Percentiles rank a stretch among this genome's conserved stretches.
These are phyloP conservation scores for Pichia kudriavzevii DNA, from an alignment of 1,139 yeast species.

Conservation along the genomic window DNA sequence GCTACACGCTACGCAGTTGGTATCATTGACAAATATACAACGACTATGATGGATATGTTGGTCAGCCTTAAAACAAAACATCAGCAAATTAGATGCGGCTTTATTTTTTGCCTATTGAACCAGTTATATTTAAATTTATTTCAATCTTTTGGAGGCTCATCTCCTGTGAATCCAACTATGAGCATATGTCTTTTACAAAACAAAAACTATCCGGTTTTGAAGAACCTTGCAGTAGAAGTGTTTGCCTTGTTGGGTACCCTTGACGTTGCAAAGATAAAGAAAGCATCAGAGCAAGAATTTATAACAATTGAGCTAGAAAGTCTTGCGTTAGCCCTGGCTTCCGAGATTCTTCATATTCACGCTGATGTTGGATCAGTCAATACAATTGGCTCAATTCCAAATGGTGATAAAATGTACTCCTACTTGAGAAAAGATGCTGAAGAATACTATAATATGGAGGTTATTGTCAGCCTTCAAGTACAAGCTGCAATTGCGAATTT, in stretches of 20 bases:
- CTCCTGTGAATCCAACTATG: slow-evolving; percentile 23
- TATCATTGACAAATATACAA: slow-evolving; percentile 35
- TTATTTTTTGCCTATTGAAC: slow-evolving; percentile 30
- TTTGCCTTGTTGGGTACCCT: slow-evolving; percentile 16
- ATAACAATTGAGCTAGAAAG: slow-evolving; percentile 21
- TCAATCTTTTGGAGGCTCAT: slow-evolving; percentile 19
- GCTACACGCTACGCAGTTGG: slow-evolving; percentile 36
- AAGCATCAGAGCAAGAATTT: slow-evolving; percentile 16
- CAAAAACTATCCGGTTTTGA: slow-evolving; percentile 16
- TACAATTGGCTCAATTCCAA: slow-evolving; percentile 18
- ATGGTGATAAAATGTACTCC: slow-evolving; percentile 19
- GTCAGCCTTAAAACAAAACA: slow-evolving; percentile 15
- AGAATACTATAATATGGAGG: slow-evolving; percentile 24
- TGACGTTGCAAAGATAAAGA: slow-evolving; percentile 13
- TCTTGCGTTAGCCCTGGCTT: slow-evolving; percentile 18
- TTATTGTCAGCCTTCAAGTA: slow-evolving; percentile 32
- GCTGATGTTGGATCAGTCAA: slow-evolving; percentile 18
- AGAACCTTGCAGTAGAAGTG: slow-evolving; percentile 18
- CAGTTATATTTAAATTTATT: slow-evolving; percentile 20
- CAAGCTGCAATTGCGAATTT: slow-evolving; percentile 37
- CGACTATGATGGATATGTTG: slow-evolving; percentile 17
- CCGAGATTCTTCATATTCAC: slow-evolving; percentile 20
- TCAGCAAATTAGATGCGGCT: slow-evolving; percentile 26
- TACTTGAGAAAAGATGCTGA: slow-evolving; percentile 15
- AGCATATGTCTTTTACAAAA: slow-evolving; percentile 24